A percentile compares a stretch with the other conserved stretches of the same genome.
Conservation (phyloP, 495 filamentous ascomycete species). For the Neurospora tetrasperma region DNA sequence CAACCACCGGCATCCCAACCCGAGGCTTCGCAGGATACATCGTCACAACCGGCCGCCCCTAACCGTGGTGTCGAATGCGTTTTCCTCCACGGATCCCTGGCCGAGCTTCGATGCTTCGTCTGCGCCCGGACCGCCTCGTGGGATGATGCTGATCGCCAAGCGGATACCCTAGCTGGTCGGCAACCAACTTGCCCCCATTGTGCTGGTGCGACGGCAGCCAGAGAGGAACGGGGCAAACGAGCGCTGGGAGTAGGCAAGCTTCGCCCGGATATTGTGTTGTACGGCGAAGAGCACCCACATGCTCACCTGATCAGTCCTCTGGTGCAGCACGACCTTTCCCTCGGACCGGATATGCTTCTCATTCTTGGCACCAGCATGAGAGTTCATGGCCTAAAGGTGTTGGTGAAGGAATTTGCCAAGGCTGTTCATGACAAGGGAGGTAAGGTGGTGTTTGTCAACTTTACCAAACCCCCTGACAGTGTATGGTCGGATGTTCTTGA, state of each 20-base stretch:
- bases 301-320: slow-evolving; percentile 51
- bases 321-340: slow-evolving; percentile 50
- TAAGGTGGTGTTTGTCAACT: slow-evolving; percentile 59
- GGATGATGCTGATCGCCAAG: slow-evolving; percentile 41
- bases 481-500: slow-evolving; percentile 59
- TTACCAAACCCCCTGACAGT: slow-evolving; percentile 56
- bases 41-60: slow-evolving; percentile 9
- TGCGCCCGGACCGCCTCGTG: slow-evolving; percentile 51
- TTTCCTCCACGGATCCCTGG: slow-evolving; percentile 54
- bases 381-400: slow-evolving; percentile 57
- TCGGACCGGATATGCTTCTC: slow-evolving; percentile 52
- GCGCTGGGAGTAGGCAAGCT: slow-evolving; percentile 51
- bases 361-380: slow-evolving; percentile 59
- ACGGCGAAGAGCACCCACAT: slow-evolving; percentile 61
- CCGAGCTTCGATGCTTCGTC: slow-evolving; percentile 49
- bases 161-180: slow-evolving; percentile 41
- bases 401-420: slow-evolving; percentile 61
- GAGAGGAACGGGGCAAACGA: slow-evolving; percentile 51
- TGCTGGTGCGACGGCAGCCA: slow-evolving; percentile 40
- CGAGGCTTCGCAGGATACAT: not conserved
- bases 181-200: slow-evolving; percentile 57
- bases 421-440: slow-evolving; percentile 53
- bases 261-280: slow-evolving; percentile 60
- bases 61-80: slow-evolving; percentile 51
- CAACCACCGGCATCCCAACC: not conserved